Evolutionary conservation across 129 eudicot genomes (phyloP), one percentile per base, ranked within the genome.

Genomic region (Flaveria brownii): DNA sequence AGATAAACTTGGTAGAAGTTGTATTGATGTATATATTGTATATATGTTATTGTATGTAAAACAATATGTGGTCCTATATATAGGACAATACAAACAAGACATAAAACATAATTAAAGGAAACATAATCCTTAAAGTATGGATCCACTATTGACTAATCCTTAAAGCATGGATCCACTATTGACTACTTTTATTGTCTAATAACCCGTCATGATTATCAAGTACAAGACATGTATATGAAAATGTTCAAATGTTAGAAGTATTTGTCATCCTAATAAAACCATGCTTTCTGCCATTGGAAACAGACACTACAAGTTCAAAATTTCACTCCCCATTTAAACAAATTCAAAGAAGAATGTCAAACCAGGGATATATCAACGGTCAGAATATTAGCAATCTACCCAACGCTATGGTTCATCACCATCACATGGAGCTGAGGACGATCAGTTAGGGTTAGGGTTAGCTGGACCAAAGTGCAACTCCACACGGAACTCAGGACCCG

Each of bases 401-500:
- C 60, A 16, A 79, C 63, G 20, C 72, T 36, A 67, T 36, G 57
- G 70, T 20, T 70, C 62, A 50, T 46, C 3, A 51, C 73, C 82
- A 22, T 79, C 74, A 9, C 79, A 64, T 56, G 81, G 78, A 80
- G 67, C 28, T 39, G 80, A 64, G 65, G 28, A 59, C 67, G 25
- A 54, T 10, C 54, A 51, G 75, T 68, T 66, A 66, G 75, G 80
- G 33, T 75, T 77, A 9, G 80, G 77, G n/a, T 78, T 65, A 18
- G 82, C 76, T 1, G 90, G 88, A 83, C 85, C 84, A 77, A 91
- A 91, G 33, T 88, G 81, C 83, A 91, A 77, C 85, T 91, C 94
- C 80, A 88, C 76, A 78, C 87, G 80, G 80, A 91, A 91, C 33
- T 84, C 83, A n/a, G 90, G 77, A 60, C 97, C 94, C 13, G 90